phyloP scores from a whole-genome alignment of 345 rosid genomes.

The Clausena lansium region DNA sequence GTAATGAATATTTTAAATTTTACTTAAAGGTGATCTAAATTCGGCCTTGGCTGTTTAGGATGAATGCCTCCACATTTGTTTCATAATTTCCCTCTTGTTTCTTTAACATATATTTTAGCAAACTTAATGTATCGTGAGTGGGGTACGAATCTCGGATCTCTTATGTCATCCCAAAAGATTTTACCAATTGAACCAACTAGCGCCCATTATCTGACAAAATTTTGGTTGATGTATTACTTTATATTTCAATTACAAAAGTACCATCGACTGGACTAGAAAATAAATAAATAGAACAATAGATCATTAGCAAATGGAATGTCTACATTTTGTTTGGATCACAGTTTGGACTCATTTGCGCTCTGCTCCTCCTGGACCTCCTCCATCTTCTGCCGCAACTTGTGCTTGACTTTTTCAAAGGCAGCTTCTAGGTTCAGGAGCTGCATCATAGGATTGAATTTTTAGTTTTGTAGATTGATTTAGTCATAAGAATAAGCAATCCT shows the following conservation, averaged over 20 bases:
- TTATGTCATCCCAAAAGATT: not conserved
- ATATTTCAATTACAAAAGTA: not conserved
- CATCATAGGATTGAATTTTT: constrained; percentile 3
- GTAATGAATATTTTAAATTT: not conserved
- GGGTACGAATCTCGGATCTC: not conserved
- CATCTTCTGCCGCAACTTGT: constrained; percentile 30
- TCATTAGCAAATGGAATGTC: not conserved
- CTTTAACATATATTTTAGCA: not conserved
- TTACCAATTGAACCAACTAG: not conserved
- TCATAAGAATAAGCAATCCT: not conserved
- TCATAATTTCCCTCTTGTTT: not conserved
- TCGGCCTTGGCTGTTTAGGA: not conserved
- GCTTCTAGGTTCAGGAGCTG: constrained; percentile 48
- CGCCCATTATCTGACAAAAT: not conserved
- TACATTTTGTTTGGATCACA: not conserved
- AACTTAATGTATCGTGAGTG: not conserved
- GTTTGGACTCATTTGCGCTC: constrained; percentile 6
- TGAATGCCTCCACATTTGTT: not conserved
- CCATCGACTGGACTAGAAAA: not conserved
- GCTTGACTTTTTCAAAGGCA: constrained; percentile 37
- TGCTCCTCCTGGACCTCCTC: constrained; percentile 11
- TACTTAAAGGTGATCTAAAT: not conserved
- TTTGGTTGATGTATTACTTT: not conserved
- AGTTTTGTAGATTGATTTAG: not conserved
- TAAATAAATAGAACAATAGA: not conserved